Evolutionary conservation across 2,329 filamentous ascomycete genomes (phyloP).

Genomic region (Scytalidium lignicola): DNA sequence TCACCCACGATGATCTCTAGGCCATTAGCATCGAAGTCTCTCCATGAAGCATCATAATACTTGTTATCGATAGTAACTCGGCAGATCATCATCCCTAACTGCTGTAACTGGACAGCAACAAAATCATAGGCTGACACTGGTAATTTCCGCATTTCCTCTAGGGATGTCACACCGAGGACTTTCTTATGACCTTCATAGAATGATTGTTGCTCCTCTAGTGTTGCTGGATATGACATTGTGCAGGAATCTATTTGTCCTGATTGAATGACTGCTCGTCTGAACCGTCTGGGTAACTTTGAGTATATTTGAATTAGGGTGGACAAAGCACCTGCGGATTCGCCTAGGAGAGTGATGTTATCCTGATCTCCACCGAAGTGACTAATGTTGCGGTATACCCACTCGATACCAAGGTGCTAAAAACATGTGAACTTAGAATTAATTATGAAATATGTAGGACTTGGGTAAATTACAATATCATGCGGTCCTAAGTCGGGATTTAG

Average conservation of each 20-base stretch:
- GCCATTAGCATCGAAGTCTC: background rate
- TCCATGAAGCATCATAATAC: background rate
- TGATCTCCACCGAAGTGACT: conserved; percentile 52
- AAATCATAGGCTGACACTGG: background rate
- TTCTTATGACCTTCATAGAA: conserved; percentile 8
- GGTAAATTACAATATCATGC: background rate
- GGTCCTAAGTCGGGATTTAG: background rate
- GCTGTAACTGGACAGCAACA: background rate
- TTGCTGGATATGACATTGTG: background rate
- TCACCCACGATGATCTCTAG: background rate
- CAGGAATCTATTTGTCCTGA: background rate
- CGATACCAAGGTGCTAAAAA: conserved; percentile 43
- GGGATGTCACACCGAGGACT: conserved; percentile 1
- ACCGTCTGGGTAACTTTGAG: background rate
- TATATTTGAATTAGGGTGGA: background rate
- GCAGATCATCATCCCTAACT: background rate
- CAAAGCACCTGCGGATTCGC: conserved; percentile 44
- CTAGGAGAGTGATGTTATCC: conserved; percentile 52
- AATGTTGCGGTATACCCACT: conserved; percentile 54
- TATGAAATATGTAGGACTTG: too few relatives aligned
- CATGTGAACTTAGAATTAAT: background rate
- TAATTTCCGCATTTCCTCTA: background rate
- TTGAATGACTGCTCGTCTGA: background rate
- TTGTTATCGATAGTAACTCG: background rate
- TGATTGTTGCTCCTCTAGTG: conserved; percentile 2